phyloP scores from a whole-genome alignment of 306 rosid genomes.

The Fragaria iinumae region DNA sequence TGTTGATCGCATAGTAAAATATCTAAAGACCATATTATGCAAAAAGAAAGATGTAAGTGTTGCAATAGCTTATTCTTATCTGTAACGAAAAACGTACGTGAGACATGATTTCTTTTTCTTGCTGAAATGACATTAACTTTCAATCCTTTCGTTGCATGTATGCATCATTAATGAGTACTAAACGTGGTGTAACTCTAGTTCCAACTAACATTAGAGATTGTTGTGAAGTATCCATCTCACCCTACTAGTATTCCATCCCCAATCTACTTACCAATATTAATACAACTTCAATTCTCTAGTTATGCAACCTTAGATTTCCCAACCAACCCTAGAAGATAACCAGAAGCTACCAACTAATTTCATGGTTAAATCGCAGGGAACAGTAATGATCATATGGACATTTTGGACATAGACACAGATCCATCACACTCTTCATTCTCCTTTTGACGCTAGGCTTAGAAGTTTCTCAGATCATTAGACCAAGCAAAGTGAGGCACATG shows the following conservation, averaged over 20 bases:
- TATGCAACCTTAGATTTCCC: slow-evolving; percentile 3
- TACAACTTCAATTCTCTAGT: background rate
- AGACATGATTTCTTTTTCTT: no score
- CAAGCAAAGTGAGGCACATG: slow-evolving; percentile 52
- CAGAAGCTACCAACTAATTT: background rate
- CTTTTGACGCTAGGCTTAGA: slow-evolving; percentile 21
- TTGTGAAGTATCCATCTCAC: background rate
- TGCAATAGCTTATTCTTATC: no score
- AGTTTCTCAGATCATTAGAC: slow-evolving; percentile 32
- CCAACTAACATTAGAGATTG: background rate
- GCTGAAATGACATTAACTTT: background rate
- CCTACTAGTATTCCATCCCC: background rate
- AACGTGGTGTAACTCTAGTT: background rate
- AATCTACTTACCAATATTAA: background rate
- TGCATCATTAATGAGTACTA: background rate
- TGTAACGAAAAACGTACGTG: no score
- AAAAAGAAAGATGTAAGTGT: no score
- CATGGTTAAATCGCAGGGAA: background rate
- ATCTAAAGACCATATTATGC: no score
- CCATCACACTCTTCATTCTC: background rate
- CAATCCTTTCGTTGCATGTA: background rate
- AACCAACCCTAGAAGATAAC: background rate
- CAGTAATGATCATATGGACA: background rate
- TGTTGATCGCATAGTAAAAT: no score
- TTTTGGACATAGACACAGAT: background rate